Evolutionary conservation across 2,329 filamentous ascomycete genomes (phyloP), one percentile per base, ranked within the genome.

Genomic region (Xylaria sp.): DNA sequence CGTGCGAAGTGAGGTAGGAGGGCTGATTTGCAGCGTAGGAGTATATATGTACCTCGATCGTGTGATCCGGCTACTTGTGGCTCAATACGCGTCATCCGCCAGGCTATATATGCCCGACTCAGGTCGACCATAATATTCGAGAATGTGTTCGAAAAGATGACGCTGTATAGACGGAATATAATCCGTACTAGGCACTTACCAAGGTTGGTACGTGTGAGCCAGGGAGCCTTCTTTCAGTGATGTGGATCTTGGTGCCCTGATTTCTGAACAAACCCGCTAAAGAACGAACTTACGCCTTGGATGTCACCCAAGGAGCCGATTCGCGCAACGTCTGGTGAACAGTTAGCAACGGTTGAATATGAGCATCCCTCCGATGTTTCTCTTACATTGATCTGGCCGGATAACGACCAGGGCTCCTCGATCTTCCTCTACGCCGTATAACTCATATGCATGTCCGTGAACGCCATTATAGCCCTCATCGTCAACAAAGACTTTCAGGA

Each of bases 331-430:
- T 72, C 71, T 73, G 35, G 11, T 56, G 16, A 18, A 48, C 9
- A 35, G 54, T 64, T 16, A 65, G 57, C 50, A 3, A 1, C 13
- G 7, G 3, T 46, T 16, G 16, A 16, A 4, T 9, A 19, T 8
- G 16, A 35, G 16, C 3, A 16, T 18, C 9, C 6, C 23, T 4
- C 5, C 5, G 23, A 30, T 30, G 23, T 7, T 47, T 16, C 3
- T 18, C 79, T 73, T 71, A 83, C 82, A 83, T 73, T 86, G 83
- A 73, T 87, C 84, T 1, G 84, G 85, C 11, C 85, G 76, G 7
- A 86, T 78, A 60, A 87, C 73, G 0, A 83, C 75, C 3, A 85
- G 62, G 0, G 77, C 79, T 0, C 81, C 80, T 37, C 69, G 59
- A 4, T 70, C 63, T 0, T 76, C 69, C 57, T 80, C 75, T 10